Conservation (phyloP, 2,329 filamentous ascomycete genomes). For the Penicillium sp. region DNA sequence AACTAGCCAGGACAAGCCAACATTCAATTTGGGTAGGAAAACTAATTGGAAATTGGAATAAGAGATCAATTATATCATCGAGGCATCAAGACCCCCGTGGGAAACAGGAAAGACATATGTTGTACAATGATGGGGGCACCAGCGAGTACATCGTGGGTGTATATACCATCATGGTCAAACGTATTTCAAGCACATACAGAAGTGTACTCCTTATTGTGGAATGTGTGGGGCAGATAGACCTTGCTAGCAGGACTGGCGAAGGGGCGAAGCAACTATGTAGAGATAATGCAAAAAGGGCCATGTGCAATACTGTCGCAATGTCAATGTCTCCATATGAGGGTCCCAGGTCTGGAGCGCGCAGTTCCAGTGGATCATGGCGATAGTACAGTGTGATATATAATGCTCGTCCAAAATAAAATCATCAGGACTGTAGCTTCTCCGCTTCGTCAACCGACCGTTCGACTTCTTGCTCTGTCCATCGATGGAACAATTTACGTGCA, state of each 20-base stretch:
- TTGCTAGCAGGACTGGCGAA: background rate
- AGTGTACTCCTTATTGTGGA: background rate
- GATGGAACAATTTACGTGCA: slow-evolving; percentile 60
- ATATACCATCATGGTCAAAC: background rate
- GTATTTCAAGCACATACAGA: background rate
- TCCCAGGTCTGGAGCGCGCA: background rate
- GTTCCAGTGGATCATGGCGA: background rate
- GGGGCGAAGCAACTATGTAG: background rate
- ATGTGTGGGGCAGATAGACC: background rate
- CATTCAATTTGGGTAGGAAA: background rate
- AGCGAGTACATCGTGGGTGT: background rate
- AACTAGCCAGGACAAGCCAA: background rate
- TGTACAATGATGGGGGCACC: background rate
- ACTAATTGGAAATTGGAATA: background rate
- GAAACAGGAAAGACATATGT: background rate
- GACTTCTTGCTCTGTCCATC: slow-evolving; percentile 58
- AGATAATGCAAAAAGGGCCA: background rate
- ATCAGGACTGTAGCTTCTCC: slow-evolving; percentile 24
- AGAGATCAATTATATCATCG: background rate
- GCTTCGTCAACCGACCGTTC: slow-evolving; percentile 54
- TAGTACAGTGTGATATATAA: background rate
- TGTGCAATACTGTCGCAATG: background rate
- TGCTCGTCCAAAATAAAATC: background rate
- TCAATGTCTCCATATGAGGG: background rate
- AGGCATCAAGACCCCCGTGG: background rate